Conservation (phyloP, 345 rosid genomes). For the Anacardium occidentale region DNA sequence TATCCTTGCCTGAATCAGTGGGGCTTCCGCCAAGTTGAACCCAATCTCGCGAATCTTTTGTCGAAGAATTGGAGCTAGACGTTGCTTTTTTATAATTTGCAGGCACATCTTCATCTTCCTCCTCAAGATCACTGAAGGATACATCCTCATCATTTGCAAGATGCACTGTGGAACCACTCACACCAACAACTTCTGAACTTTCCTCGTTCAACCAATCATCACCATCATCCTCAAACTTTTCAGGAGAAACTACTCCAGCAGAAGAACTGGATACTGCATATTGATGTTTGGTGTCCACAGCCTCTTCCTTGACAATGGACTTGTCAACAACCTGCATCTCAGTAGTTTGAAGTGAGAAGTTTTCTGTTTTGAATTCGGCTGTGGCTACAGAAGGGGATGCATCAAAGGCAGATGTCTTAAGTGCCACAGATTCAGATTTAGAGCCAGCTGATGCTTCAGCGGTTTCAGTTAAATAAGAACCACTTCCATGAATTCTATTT, state of each 20-base stretch:
- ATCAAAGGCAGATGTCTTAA: slow-evolving; percentile 40
- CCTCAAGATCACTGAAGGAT: slow-evolving; percentile 98
- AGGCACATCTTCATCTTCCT: slow-evolving; percentile 64
- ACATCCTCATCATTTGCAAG: slow-evolving; percentile 83
- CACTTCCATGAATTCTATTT: slow-evolving; percentile 26
- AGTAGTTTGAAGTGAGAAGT: slow-evolving; percentile 47
- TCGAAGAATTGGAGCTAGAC: slow-evolving; percentile 51
- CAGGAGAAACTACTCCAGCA: slow-evolving; percentile 34
- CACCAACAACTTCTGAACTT: slow-evolving; percentile 43
- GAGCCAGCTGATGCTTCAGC: slow-evolving; percentile 29
- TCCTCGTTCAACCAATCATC: slow-evolving; percentile 93
- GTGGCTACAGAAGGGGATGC: slow-evolving; percentile 32
- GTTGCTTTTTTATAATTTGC: slow-evolving; percentile 44
- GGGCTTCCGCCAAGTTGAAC: slow-evolving; percentile 57
- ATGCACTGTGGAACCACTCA: slow-evolving; percentile 40
- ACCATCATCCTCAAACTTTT: slow-evolving; percentile 71
- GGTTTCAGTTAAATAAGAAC: slow-evolving; percentile 24
- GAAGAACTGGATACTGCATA: slow-evolving; percentile 33
- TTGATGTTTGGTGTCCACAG: slow-evolving; percentile 29
- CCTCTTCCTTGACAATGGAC: slow-evolving; percentile 63
- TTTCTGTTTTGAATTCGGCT: slow-evolving; percentile 45
- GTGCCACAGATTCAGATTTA: slow-evolving; percentile 41
- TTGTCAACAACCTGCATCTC: slow-evolving; percentile 64
- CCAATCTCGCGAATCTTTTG: slow-evolving; percentile 64
- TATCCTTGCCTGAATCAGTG: slow-evolving; percentile 43